These are phyloP conservation scores for Carex arenaria DNA, from an alignment of 202 grass and related monocot genomes.

Conservation along the genomic window DNA sequence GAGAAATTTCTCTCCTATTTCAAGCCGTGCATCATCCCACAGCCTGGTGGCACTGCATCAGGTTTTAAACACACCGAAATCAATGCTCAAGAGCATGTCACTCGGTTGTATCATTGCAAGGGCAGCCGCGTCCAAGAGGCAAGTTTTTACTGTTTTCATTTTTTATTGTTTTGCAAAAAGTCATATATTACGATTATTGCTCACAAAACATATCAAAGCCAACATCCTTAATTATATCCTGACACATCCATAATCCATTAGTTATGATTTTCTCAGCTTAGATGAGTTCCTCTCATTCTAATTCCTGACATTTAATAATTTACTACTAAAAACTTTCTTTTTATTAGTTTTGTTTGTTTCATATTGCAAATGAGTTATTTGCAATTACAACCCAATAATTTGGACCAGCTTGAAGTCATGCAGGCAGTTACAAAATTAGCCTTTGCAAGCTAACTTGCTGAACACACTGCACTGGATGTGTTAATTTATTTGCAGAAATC, in stretches of 20 bases:
- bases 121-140: constrained; percentile 87
- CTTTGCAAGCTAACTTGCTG: neutral
- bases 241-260: neutral
- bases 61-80: constrained; percentile 85
- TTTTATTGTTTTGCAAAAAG: neutral
- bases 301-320: neutral
- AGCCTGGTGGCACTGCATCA: constrained; percentile 72
- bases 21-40: constrained; percentile 91
- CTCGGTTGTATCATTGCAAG: constrained; percentile 73
- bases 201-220: neutral
- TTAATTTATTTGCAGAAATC: neutral
- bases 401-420: neutral
- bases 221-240: constrained; percentile 1
- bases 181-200: neutral
- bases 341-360: neutral
- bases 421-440: neutral
- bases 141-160: constrained; percentile 30
- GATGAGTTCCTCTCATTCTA: neutral
- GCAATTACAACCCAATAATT: neutral
- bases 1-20: constrained; percentile 94
- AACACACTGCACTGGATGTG: neutral
- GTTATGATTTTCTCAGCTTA: neutral
- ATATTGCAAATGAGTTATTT: neutral
- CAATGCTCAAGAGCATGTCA: constrained; percentile 67
- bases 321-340: neutral